Base-by-base conservation (phyloP, 1,139 yeast genomes). In the Hyphopichia khmerensis region DNA sequence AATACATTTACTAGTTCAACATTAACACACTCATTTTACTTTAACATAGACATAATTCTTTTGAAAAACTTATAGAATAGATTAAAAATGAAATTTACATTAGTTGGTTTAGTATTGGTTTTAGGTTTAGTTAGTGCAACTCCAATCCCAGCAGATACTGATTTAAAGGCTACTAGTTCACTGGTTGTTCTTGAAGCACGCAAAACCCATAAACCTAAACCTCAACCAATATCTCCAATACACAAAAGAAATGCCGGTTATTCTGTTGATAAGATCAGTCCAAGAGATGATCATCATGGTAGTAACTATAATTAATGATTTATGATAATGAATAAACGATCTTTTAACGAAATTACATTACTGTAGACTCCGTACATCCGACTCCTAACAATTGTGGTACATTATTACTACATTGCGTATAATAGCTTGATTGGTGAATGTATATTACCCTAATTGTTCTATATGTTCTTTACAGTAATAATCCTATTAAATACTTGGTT, bases 91-190 rank as follows among this genome's bases (percentile, higher is more conserved):
- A 36, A 26, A 19, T 36, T 36, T 3, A n/a, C 26, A 4, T 3
- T 18, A 3, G 29, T 35, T 4, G 7, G 17, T 16, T 24, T 26
- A 11, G 13, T 24, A 10, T 10, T 11, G 35, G 8, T 21, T 21
- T 6, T 26, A 8, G 10, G 29, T 26, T 19, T 33, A n/a, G 16
- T 33, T 18, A 33, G 16, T 11, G 57, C 55, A 16, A 60, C 67
- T 2, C 64, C 65, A 7, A 49, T 62, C 13, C 65, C 66, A 6
- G 65, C 65, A 18, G 51, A 62, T 40, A 40, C 52, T 16, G 52
- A 50, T 31, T 51, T 60, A 33, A 55, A 51, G 40, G 60, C 61
- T 1, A 36, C 44, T 13, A 38, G 47, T 8, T 36, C 29, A 3
- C 29, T 8, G 13, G 29, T 4, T 26, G 29, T 11, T 8, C 13